phyloP scores from a whole-genome alignment of 495 filamentous ascomycete species.

The Annulohypoxylon maeteangense region DNA sequence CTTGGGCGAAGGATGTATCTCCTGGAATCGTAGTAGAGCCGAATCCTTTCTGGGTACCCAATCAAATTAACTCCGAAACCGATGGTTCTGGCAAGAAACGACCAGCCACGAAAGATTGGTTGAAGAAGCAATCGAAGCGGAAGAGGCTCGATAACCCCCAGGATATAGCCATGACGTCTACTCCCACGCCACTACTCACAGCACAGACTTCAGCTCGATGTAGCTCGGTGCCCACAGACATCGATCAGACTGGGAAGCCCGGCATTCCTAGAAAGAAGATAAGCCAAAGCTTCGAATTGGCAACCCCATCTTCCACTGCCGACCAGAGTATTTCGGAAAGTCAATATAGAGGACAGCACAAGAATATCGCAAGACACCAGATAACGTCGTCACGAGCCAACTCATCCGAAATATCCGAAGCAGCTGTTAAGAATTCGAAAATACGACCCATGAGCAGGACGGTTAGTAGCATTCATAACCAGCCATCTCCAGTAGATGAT shows the following conservation, averaged over 20 bases:
- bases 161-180: slow-evolving; percentile 21
- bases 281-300: slow-evolving; percentile 42
- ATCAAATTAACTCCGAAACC: neutral
- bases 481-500: neutral
- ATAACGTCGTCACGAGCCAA: neutral
- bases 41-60: slow-evolving; percentile 47
- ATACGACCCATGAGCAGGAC: neutral
- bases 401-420: neutral
- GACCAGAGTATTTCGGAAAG: slow-evolving; percentile 11
- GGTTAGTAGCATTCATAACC: neutral
- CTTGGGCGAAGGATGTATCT: slow-evolving; percentile 39
- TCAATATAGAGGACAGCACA: neutral
- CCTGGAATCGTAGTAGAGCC: slow-evolving; percentile 19
- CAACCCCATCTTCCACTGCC: slow-evolving; percentile 41
- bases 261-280: neutral
- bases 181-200: slow-evolving; percentile 32
- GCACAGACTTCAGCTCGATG: slow-evolving; percentile 2
- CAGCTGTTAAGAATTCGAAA: neutral
- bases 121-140: slow-evolving; percentile 41
- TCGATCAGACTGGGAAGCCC: neutral
- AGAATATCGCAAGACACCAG: neutral
- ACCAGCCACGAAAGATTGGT: slow-evolving; percentile 35
- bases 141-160: slow-evolving; percentile 33
- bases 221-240: slow-evolving; percentile 16
- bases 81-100: slow-evolving; percentile 32